Conservation (phyloP, 495 filamentous ascomycete species). For the Hyphodiscus hymeniophilus region DNA sequence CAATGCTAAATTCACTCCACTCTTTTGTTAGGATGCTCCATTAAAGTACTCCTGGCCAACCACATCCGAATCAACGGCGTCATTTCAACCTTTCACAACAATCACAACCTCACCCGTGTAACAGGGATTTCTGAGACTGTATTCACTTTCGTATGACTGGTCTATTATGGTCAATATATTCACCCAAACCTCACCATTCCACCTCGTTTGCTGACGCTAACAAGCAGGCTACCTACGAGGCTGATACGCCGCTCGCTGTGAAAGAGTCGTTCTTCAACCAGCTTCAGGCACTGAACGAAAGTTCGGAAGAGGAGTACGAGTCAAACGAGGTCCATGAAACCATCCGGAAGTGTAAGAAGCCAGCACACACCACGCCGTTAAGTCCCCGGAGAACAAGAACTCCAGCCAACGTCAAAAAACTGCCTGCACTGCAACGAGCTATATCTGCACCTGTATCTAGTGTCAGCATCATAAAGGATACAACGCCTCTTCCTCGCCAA, state of each 20-base stretch:
- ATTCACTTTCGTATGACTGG: too few relatives aligned
- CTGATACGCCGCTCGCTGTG: background rate
- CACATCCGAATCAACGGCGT: too few relatives aligned
- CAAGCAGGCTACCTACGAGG: background rate
- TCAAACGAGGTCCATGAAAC: conserved; percentile 11
- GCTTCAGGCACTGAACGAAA: conserved; percentile 37
- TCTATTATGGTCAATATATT: too few relatives aligned
- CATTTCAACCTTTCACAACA: too few relatives aligned
- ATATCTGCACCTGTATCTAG: conserved; percentile 12
- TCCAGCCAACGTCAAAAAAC: conserved; percentile 2
- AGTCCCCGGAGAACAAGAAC: background rate
- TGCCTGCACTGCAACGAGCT: conserved; percentile 12
- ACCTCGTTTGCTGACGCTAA: too few relatives aligned
- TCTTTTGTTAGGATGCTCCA: too few relatives aligned
- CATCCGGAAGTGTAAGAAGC: background rate
- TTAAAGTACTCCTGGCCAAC: too few relatives aligned
- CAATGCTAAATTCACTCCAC: too few relatives aligned
- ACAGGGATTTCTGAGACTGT: too few relatives aligned
- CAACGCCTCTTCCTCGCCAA: conserved; percentile 3
- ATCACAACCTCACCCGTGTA: too few relatives aligned
- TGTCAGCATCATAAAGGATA: conserved; percentile 9
- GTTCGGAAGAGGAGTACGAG: conserved; percentile 30
- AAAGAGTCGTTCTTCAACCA: conserved; percentile 34
- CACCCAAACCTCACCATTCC: too few relatives aligned
- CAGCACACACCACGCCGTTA: background rate